Base-by-base conservation (phyloP, 768 basidiomycete species). In the Xerocomellus chrysenteron region DNA sequence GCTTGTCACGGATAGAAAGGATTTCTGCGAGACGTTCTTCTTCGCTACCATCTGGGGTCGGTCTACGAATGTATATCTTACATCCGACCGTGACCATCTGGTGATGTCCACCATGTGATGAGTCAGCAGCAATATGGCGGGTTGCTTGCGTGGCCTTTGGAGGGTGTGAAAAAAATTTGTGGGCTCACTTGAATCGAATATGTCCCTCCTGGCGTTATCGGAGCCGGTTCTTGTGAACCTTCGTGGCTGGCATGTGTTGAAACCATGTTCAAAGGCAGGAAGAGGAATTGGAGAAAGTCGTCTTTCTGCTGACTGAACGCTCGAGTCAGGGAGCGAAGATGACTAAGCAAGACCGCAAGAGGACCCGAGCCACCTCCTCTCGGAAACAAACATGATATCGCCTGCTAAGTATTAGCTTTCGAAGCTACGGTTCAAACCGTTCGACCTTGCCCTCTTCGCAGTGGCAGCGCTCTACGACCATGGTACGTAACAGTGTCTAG, bases 1-100 rank as follows among this genome's bases (percentile, higher is more conserved):
- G 87, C 73, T 89, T 90, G 69, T 95, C 92, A 47, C 97, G 89
- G 53, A 96, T 94, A 54, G 94, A 96, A 30, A 99, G 80, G 63
- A 99, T 88, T 76, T 99, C 97, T 14, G 95, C 97, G 50, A 94
- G 84, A 46, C 96, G 89, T 68, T 97, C 92, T 75, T 98, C 95
- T 45, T 78, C 74, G 63, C 85, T 78, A 44, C 88, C 92, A 65
- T 87, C 85, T 45, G 86, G 74, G 42, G 82, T 83, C 57, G 88
- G 87, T 61, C 96, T 88, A 42, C 83, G 84, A 62, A 96, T 92
- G 75, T 88, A 94, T 69, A 99, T 83, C 77, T 98, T 98, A 79
- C 95, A 98, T 54, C 97, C 97, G 65, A 94, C 90, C 57, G 85
- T 82, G 64, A 98, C 86, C 36, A 86, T 88, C 94, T 94, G 57